Percentiles rank a stretch among this genome's conserved stretches.
These are phyloP conservation scores for Clathrospora elynae DNA, from an alignment of 2,329 filamentous ascomycete species.

Conservation along the genomic window DNA sequence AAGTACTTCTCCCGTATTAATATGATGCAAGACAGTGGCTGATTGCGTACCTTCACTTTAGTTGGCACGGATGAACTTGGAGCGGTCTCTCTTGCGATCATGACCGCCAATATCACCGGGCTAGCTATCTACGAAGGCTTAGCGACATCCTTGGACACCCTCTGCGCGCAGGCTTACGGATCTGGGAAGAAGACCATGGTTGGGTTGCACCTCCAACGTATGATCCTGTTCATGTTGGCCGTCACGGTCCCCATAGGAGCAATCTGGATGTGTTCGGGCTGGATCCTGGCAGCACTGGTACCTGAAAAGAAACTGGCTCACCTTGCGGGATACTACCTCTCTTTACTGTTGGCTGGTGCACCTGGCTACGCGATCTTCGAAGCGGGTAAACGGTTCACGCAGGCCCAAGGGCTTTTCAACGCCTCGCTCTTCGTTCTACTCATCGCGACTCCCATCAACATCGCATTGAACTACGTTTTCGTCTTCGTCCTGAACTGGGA, in stretches of 20 bases:
- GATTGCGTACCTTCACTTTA: not conserved
- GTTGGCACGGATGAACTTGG: constrained; percentile 59
- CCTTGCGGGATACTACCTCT: constrained; percentile 57
- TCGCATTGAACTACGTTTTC: constrained; percentile 57
- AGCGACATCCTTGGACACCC: constrained; percentile 58
- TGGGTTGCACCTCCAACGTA: constrained; percentile 60
- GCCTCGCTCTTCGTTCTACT: constrained; percentile 56
- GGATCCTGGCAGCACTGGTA: constrained; percentile 54
- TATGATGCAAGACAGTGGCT: not conserved
- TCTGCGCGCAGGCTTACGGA: constrained; percentile 60
- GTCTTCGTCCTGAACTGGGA: constrained; percentile 52
- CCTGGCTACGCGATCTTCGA: constrained; percentile 62
- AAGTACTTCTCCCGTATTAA: not conserved
- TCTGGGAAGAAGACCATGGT: constrained; percentile 56
- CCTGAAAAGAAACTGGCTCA: constrained; percentile 55
- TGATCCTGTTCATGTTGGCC: constrained; percentile 57
- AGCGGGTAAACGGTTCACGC: constrained; percentile 60
- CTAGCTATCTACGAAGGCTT: constrained; percentile 59
- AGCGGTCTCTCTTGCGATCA: constrained; percentile 58
- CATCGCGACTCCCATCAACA: constrained; percentile 56
- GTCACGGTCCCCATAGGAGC: constrained; percentile 56
- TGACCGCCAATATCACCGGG: constrained; percentile 61
- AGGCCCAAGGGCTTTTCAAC: constrained; percentile 61
- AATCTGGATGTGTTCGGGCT: constrained; percentile 57
- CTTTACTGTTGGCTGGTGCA: constrained; percentile 56